Conservation (phyloP, 139 green algal species). For the Tetradesmus obliquus region DNA sequence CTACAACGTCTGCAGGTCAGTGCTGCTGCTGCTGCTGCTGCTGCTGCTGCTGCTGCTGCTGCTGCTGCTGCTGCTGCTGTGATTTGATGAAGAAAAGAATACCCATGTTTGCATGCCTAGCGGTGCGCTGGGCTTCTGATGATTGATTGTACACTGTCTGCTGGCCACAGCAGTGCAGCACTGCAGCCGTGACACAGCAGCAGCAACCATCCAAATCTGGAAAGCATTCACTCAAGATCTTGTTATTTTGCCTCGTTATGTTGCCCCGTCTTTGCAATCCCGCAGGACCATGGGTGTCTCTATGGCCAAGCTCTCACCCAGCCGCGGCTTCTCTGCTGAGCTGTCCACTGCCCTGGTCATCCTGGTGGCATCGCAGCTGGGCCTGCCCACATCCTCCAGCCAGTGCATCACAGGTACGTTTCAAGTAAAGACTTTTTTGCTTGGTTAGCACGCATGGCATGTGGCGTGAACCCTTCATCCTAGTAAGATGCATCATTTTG, state of each 20-base stretch:
- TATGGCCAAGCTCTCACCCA: constrained; percentile 72
- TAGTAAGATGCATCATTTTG: not conserved
- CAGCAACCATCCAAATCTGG: not conserved
- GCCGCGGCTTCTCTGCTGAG: constrained; percentile 76
- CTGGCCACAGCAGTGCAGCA: not conserved
- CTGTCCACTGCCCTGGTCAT: constrained; percentile 73
- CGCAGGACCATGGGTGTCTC: constrained; percentile 64
- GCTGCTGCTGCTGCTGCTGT: not conserved
- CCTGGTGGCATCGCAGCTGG: constrained; percentile 63
- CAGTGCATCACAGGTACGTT: constrained; percentile 50
- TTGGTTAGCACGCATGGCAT: not conserved
- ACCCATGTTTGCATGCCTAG: too few relatives aligned
- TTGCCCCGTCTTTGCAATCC: not conserved
- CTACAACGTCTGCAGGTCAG: constrained; percentile 55
- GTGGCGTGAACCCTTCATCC: not conserved
- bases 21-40: not conserved
- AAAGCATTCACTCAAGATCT: not conserved
- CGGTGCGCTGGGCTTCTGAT: too few relatives aligned
- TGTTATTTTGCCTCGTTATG: not conserved
- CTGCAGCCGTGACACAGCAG: not conserved
- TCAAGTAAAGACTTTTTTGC: not conserved
- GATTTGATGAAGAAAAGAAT: not conserved
- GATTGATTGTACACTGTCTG: too few relatives aligned
- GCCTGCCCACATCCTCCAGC: constrained; percentile 33
- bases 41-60: not conserved